Conservation (phyloP, 2,329 filamentous ascomycete genomes). For the Fusarium praegraminearum region DNA sequence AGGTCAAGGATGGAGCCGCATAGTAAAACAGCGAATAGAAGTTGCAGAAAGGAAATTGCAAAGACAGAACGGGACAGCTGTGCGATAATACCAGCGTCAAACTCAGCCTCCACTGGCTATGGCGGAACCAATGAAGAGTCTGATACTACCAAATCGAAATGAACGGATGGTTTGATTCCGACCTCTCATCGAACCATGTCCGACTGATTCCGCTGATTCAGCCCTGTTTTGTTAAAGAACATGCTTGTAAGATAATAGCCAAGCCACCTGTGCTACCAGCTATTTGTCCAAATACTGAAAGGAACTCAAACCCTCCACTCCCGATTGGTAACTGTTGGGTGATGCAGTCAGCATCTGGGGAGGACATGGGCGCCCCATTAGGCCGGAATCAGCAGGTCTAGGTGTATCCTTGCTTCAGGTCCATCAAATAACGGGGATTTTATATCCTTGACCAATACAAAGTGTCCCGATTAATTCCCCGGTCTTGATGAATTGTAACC, state of each 20-base stretch:
- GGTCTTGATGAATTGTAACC: background rate
- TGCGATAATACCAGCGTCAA: background rate
- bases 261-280: background rate
- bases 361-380: background rate
- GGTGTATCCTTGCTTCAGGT: background rate
- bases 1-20: background rate
- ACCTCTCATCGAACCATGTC: background rate
- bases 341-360: background rate
- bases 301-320: background rate
- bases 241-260: background rate
- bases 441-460: background rate
- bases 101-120: background rate
- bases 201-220: background rate
- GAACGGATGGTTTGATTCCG: background rate
- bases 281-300: background rate
- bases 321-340: background rate
- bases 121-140: background rate
- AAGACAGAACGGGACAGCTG: background rate
- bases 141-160: background rate
- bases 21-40: background rate
- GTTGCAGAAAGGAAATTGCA: background rate
- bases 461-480: background rate
- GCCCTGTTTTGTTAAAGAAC: background rate
- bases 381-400: background rate
- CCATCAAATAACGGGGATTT: background rate